Base-by-base conservation (phyloP, 305 asterid species). In the Solanum hybrid region DNA sequence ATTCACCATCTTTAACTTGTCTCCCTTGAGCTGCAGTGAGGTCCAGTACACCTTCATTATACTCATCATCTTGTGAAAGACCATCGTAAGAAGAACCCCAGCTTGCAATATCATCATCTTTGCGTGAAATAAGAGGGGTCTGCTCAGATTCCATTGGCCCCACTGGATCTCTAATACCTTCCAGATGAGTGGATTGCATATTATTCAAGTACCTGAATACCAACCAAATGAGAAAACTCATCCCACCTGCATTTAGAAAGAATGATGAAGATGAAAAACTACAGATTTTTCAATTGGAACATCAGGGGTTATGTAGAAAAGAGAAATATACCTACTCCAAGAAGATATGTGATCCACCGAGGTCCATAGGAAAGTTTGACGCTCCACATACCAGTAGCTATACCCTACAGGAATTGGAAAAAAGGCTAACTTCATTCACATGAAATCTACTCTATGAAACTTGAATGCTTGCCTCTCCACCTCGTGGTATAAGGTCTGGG, bases 321-420 rank as follows among this genome's bases (percentile, higher is more conserved):
- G 41, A 36, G 90, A 89, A 92, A 81, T 36, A 78, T 92, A 97
- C 98, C 97, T 93, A 94, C 80, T 86, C 96, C 96, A 84, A 90
- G 76, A 86, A 94, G 29, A 90, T 96, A 97, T 80, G 93, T 93
- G 80, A 94, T 72, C 98, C 98, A 95, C 77, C 97, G 94, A 89
- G 96, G 98, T 89, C 94, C 96, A 89, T 95, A 96, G 34, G 97
- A 94, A 85, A 97, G 84, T 90, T 93, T 93, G 88, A 97, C 93
- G 88, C 73, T 70, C 93, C 93, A 93, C 90, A 91, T 91, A 81
- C 92, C 93, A 73, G 88, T 86, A 36, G 79, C 90, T 80, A 89
- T 77, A 84, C 93, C 97, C 99, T 97, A 90, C 91, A 93, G 89
- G 80, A 89, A 90, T 90, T 75, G 82, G 79, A 79, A 89, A 86